Evolutionary conservation across 2,329 filamentous ascomycete genomes (phyloP), one percentile per base, ranked within the genome.

Genomic region (Keithomyces neogunnii): DNA sequence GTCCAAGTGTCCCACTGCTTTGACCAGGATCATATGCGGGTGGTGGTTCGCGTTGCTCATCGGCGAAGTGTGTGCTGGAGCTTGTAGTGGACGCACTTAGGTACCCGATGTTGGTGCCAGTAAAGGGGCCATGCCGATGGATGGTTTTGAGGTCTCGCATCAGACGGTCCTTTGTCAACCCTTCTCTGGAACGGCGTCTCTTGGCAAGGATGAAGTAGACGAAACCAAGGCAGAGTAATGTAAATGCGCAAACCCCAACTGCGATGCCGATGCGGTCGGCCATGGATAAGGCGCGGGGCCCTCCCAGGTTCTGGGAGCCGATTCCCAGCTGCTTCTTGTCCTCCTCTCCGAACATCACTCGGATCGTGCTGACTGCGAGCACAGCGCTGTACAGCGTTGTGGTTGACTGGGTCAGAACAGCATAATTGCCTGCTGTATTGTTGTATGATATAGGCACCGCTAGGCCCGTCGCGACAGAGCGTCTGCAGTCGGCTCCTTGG

Each of bases 381-480:
- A 66, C 65, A 47, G 68, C 69, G 46, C 62, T 63, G 36, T 65
- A 66, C 5, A 71, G 55, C 1, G 68, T 70, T 9, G 68, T 71
- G 7, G 65, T 68, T 4, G 66, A 66, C 32, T 60, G 59, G n/a
- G 64, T 59, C 31, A 68, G 44, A 43, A 67, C 59, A n/a, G 63
- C 56, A 53, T 70, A 69, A 6, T 64, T 65, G 31, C 61, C 59
- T 9, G 63, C 67, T 13, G 66, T 67, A 26, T 57, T 58, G 51
- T 70, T 66, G 54, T 68, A 70, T 7, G 61, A 62, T 45, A 67
- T 66, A 29, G 67, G 67, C 3, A 69, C 62, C 28, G 69, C 69
- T 35, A 70, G 53, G 11, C 67, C 63, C 4, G 65, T 69, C 10
- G 68, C 61, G 5, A 67, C 61, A 4, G 62, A 61, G 31, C 68